Percentiles rank a stretch among this genome's conserved stretches.
These are phyloP conservation scores for Mallotus nudiflorus DNA, from an alignment of 345 rosid species.

Conservation along the genomic window DNA sequence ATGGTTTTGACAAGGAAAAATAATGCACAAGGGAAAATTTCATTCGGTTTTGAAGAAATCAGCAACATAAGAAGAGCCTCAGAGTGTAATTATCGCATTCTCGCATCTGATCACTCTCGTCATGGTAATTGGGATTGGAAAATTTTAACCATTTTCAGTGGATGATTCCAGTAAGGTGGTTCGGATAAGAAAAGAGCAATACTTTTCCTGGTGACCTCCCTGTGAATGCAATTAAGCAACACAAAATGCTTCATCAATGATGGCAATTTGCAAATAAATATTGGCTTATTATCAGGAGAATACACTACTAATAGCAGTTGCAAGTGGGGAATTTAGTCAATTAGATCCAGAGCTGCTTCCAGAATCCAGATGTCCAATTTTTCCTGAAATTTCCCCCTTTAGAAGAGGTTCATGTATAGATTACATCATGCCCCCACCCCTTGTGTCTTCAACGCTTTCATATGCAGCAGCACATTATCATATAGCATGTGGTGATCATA, in stretches of 20 bases:
- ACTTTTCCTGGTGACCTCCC: too few species aligned
- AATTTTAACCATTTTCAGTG: conserved; percentile 8
- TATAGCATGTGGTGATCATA: neutral
- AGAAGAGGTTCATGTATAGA: conserved; percentile 26
- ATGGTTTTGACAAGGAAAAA: conserved; percentile 25
- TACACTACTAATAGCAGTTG: conserved; percentile 12
- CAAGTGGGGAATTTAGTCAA: conserved; percentile 25
- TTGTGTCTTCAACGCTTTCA: neutral
- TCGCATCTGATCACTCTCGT: conserved; percentile 11
- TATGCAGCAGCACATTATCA: conserved; percentile 8
- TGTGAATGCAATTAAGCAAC: conserved; percentile 11
- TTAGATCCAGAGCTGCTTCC: conserved; percentile 1
- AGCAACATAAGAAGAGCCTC: conserved; percentile 28
- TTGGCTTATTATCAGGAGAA: conserved; percentile 17
- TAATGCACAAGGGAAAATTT: conserved; percentile 16
- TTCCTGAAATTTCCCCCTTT: conserved; percentile 13
- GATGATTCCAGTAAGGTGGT: conserved; percentile 23
- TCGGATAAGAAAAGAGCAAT: conserved; percentile 13
- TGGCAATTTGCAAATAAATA: neutral
- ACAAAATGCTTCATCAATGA: neutral
- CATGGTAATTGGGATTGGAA: conserved; percentile 3
- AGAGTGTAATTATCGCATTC: conserved; percentile 19
- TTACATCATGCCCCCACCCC: conserved; percentile 16
- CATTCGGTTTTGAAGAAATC: conserved; percentile 15
- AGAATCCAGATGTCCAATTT: neutral